Percentiles rank a stretch among this genome's conserved stretches.
Conservation (phyloP, 2,329 filamentous ascomycete genomes). For the Paracorniculantispora psalliotae region DNA sequence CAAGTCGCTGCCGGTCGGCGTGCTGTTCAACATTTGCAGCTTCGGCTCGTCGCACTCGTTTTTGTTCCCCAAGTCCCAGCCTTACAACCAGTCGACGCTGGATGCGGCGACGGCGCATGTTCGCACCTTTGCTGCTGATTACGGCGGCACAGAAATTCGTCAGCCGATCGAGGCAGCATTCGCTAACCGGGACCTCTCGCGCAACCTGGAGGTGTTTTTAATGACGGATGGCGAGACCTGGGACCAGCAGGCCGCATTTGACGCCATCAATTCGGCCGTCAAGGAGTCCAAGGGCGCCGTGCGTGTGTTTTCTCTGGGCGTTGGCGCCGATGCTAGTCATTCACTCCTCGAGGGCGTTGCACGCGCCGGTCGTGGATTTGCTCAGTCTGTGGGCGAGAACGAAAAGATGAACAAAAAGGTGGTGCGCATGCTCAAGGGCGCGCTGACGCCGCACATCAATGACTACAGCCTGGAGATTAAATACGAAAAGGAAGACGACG, state of each 20-base stretch:
- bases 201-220: slow-evolving; percentile 49
- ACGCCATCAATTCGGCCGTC: slow-evolving; percentile 39
- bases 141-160: slow-evolving; percentile 52
- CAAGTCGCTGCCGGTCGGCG: slow-evolving; percentile 58
- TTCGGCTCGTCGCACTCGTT: slow-evolving; percentile 49
- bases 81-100: slow-evolving; percentile 41
- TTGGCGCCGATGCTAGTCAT: slow-evolving; percentile 47
- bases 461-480: slow-evolving; percentile 61
- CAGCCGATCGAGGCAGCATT: slow-evolving; percentile 41
- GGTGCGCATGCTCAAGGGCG: slow-evolving; percentile 68
- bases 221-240: slow-evolving; percentile 55
- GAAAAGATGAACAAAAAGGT: slow-evolving; percentile 67
- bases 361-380: slow-evolving; percentile 50
- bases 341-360: slow-evolving; percentile 51
- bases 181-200: slow-evolving; percentile 35
- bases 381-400: slow-evolving; percentile 55
- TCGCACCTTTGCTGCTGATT: slow-evolving; percentile 37
- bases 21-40: slow-evolving; percentile 66
- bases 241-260: slow-evolving; percentile 39
- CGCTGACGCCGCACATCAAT: slow-evolving; percentile 59
- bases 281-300: slow-evolving; percentile 37
- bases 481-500: slow-evolving; percentile 39
- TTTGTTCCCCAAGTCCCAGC: slow-evolving; percentile 43
- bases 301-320: slow-evolving; percentile 51
- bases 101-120: slow-evolving; percentile 39